These are phyloP conservation scores for Apiospora sp. DNA, from an alignment of 2,329 filamentous ascomycete genomes.

Conservation along the genomic window DNA sequence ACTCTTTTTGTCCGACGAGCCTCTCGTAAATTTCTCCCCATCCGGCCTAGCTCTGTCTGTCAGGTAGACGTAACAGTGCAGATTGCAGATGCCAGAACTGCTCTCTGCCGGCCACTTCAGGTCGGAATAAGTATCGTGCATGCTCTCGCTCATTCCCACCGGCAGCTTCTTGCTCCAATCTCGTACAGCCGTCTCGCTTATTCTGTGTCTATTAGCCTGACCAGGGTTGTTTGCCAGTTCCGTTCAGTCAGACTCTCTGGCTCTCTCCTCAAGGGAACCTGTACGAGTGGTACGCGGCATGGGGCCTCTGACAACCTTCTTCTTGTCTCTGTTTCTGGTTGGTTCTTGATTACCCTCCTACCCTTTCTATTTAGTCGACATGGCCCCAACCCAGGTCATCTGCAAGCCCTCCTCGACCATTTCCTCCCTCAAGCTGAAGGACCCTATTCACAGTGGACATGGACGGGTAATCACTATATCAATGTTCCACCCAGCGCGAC, in stretches of 20 bases:
- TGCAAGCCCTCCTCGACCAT: constrained; percentile 26
- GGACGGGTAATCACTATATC: constrained; percentile 31
- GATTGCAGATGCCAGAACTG: constrained; percentile 9
- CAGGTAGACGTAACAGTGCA: constrained; percentile 3
- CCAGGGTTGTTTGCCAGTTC: not conserved
- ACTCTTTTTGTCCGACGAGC: constrained; percentile 1
- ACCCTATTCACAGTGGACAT: constrained; percentile 16
- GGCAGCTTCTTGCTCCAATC: not conserved
- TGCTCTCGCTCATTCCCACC: not conserved
- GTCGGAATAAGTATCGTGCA: constrained; percentile 15
- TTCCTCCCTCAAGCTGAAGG: constrained; percentile 28
- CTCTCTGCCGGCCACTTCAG: not conserved
- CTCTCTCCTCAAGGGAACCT: not conserved
- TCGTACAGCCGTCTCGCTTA: constrained; percentile 8
- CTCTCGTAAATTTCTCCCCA: constrained; percentile 10
- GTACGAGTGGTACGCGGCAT: not conserved
- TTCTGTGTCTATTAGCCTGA: not conserved
- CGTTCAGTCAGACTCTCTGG: not conserved
- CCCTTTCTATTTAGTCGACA: constrained; percentile 19
- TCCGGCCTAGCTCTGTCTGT: not conserved
- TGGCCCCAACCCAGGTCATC: constrained; percentile 26
- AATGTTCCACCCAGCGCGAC: constrained; percentile 24
- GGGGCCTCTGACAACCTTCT: not conserved
- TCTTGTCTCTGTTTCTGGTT: not conserved
- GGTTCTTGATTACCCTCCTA: not conserved